A percentile compares a stretch with the other conserved stretches of the same genome.
phyloP scores from a whole-genome alignment of 2,329 filamentous ascomycete genomes.

The Aspergillus carbonarius region DNA sequence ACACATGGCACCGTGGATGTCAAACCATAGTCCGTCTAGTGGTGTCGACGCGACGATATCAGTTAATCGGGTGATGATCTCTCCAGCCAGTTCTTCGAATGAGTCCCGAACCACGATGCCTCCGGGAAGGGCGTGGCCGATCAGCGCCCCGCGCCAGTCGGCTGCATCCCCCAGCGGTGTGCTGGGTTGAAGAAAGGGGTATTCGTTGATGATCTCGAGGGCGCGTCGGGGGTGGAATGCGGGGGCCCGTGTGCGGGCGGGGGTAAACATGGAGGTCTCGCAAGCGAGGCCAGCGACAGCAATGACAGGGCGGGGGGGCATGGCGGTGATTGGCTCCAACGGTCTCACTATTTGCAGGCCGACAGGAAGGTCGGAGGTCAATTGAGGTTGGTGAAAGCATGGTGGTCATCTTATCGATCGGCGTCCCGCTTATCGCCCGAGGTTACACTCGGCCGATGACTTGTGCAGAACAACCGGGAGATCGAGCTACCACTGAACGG shows the following conservation, averaged over 20 bases:
- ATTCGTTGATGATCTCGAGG: conserved; percentile 45
- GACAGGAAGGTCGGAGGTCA: too few relatives aligned
- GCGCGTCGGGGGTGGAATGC: conserved; percentile 53
- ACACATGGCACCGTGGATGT: conserved; percentile 59
- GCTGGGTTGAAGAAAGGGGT: conserved; percentile 47
- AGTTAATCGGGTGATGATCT: conserved; percentile 43
- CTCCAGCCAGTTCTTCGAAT: conserved; percentile 47
- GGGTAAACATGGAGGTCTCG: conserved; percentile 56
- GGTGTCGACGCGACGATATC: conserved; percentile 33
- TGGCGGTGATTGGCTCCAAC: conserved; percentile 13
- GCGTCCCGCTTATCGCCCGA: not conserved
- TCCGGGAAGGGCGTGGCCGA: conserved; percentile 47
- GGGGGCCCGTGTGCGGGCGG: conserved; percentile 48
- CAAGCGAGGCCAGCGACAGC: conserved; percentile 55
- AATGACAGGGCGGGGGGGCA: conserved; percentile 47
- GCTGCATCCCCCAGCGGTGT: conserved; percentile 45
- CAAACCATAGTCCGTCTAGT: conserved; percentile 55
- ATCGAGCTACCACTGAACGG: too few relatives aligned
- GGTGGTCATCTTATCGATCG: not conserved
- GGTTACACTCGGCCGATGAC: too few relatives aligned
- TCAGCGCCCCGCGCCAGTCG: conserved; percentile 53
- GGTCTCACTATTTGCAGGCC: too few relatives aligned
- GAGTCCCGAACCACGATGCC: conserved; percentile 45
- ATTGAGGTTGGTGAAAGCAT: too few relatives aligned
- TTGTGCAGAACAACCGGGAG: too few relatives aligned